Base-by-base conservation (phyloP, 306 rosid species). In the Rosa multiflora region DNA sequence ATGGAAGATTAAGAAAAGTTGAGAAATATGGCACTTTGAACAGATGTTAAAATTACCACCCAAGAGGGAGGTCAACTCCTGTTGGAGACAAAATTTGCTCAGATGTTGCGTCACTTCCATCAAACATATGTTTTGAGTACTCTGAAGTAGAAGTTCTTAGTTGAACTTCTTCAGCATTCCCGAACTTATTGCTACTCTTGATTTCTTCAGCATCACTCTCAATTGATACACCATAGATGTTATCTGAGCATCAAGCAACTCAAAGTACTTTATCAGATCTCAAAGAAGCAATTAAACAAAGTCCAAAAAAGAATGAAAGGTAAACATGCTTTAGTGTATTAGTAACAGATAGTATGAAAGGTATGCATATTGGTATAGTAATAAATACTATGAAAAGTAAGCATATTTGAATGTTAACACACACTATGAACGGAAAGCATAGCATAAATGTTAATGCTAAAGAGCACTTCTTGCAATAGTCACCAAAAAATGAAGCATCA, bases 221-320 rank as follows among this genome's bases (percentile, higher is more conserved):
- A 61, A 76, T 86, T 70, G 66, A 80, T 58, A 82, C 37, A 59
- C 74, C 81, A 76, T 69, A 83, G 69, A 73, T 74, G 77, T 80
- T 64, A 86, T 83, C 90, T 84, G 86, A 76, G 63, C 78, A 83
- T 77, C 77, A 85, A 90, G 84, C 77, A 76, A 72, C 78, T 55
- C 82, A 53, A 69, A 70, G 82, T 81, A 51, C 73, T 76, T 58
- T 72, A 83, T 75, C 73, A 78, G 48, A 62, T 63, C 81, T 76
- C 58, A 75, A 84, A 75, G 75, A 46, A 66, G 3, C 58, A 70
- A 75, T 76, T 17, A 51, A 48, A 72, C 59, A 52, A n/a, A 37
- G 23, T 11, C 47, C 14, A 79, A 66, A 74, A 23, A 29, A 29
- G 48, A 26, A 80, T 53, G 29, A 63, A 72, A 37, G 12, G 37